These are phyloP conservation scores for Penicillium lividum DNA, from an alignment of 495 filamentous ascomycete species.

Conservation along the genomic window DNA sequence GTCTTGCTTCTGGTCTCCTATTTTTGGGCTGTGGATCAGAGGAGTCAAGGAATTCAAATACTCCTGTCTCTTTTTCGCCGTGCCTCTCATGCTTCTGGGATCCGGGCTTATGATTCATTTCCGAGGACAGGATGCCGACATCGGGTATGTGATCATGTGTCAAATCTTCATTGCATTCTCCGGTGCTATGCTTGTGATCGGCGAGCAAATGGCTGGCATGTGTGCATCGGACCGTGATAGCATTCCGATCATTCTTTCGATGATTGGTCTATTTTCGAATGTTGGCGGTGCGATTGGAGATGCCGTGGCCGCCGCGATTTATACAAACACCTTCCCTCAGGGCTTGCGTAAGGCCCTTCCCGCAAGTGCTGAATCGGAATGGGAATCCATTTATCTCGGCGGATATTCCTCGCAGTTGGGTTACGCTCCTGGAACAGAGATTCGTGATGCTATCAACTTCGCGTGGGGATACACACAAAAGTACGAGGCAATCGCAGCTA, in stretches of 20 bases:
- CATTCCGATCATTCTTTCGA: conserved; percentile 47
- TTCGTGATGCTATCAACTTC: conserved; percentile 56
- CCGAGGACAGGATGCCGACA: conserved; percentile 51
- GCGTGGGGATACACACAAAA: conserved; percentile 59
- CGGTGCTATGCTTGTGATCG: conserved; percentile 62
- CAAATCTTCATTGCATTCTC: conserved; percentile 73
- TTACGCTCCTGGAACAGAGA: conserved; percentile 52
- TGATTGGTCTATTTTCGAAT: conserved; percentile 56
- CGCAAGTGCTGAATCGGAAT: conserved; percentile 25
- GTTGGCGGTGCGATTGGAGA: conserved; percentile 66
- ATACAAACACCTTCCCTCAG: conserved; percentile 60
- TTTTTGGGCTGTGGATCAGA: conserved; percentile 56
- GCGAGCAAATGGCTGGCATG: conserved; percentile 69
- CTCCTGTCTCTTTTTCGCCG: conserved; percentile 50
- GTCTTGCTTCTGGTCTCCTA: conserved; percentile 38
- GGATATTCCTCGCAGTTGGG: conserved; percentile 41
- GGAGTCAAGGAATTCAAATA: conserved; percentile 55
- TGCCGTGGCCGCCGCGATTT: conserved; percentile 47
- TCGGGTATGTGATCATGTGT: conserved; percentile 72
- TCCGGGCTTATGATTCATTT: conserved; percentile 66
- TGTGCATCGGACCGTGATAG: conserved; percentile 59
- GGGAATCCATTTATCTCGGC: conserved; percentile 19
- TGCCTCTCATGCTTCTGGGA: conserved; percentile 60
- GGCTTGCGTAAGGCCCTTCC: conserved; percentile 59
- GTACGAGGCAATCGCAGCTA: conserved; percentile 56